These are phyloP conservation scores for Euclidium syriacum DNA, from an alignment of 345 rosid species.

Conservation along the genomic window DNA sequence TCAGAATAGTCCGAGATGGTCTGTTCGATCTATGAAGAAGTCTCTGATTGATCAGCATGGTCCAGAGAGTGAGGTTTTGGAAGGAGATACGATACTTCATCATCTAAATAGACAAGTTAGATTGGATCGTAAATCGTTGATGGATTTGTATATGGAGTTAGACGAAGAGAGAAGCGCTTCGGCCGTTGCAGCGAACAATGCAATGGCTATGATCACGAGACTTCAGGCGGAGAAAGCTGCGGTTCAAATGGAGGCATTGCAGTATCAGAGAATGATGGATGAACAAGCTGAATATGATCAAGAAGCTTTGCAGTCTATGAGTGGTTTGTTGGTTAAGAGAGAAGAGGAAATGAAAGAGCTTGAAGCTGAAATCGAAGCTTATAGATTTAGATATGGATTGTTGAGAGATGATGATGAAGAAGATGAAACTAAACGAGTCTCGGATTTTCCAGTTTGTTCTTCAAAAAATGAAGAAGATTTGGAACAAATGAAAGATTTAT, in stretches of 20 bases:
- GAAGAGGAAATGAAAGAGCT: slow-evolving; percentile 59
- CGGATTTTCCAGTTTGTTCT: slow-evolving; percentile 17
- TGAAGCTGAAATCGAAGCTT: slow-evolving; percentile 64
- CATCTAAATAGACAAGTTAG: slow-evolving; percentile 74
- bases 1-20: slow-evolving; percentile 54
- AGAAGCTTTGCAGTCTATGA: slow-evolving; percentile 77
- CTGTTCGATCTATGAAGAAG: slow-evolving; percentile 38
- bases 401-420: slow-evolving; percentile 30
- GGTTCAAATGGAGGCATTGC: slow-evolving; percentile 98
- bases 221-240: slow-evolving; percentile 90
- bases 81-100: slow-evolving; percentile 54
- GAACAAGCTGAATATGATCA: slow-evolving; percentile 92
- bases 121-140: slow-evolving; percentile 76
- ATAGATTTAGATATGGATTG: slow-evolving; percentile 52
- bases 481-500: slow-evolving; percentile 31
- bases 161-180: slow-evolving; percentile 94
- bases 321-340: slow-evolving; percentile 47
- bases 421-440: slow-evolving; percentile 20
- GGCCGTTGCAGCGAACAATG: slow-evolving; percentile 86
- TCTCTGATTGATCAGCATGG: slow-evolving; percentile 39
- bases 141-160: slow-evolving; percentile 82
- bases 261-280: slow-evolving; percentile 99
- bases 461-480: slow-evolving; percentile 20
- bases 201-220: slow-evolving; percentile 95
- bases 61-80: slow-evolving; percentile 36